phyloP scores from a whole-genome alignment of 2,329 filamentous ascomycete genomes.

The Pestalotiopsis fici region DNA sequence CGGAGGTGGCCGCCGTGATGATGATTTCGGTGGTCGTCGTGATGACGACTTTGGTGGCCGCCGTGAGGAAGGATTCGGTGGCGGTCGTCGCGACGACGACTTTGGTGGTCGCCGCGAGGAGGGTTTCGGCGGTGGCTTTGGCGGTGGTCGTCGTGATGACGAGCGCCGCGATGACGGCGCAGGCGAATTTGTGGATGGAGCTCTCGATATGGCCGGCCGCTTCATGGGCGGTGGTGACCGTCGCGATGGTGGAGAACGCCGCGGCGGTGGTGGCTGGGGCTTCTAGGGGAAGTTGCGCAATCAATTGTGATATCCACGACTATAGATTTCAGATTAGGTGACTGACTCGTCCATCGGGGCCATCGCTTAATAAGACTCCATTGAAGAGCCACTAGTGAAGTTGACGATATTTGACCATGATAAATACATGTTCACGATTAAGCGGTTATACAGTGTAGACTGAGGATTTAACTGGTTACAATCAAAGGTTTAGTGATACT shows the following conservation, averaged over 20 bases:
- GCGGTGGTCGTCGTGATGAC: constrained; percentile 17
- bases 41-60: not conserved
- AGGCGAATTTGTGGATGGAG: constrained; percentile 19
- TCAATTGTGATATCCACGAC: constrained; percentile 5
- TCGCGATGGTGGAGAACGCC: constrained; percentile 15
- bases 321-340: not conserved
- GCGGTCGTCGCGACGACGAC: constrained; percentile 16
- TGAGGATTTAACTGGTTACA: too few relatives aligned
- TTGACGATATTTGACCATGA: too few relatives aligned
- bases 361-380: not conserved
- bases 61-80: constrained; percentile 10
- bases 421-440: too few relatives aligned
- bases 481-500: too few relatives aligned
- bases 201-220: constrained; percentile 21
- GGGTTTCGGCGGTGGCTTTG: not conserved
- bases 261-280: constrained; percentile 20
- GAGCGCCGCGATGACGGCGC: constrained; percentile 14
- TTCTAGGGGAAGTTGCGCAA: constrained; percentile 14
- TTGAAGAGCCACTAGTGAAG: not conserved
- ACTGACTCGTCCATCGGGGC: constrained; percentile 3
- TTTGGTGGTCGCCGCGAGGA: not conserved
- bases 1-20: constrained; percentile 8
- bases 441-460: too few relatives aligned
- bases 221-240: constrained; percentile 20
- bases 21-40: constrained; percentile 7